Base-by-base conservation (phyloP, 192 early-diverging fungal genomes). In the Ambispora gerdemannii region DNA sequence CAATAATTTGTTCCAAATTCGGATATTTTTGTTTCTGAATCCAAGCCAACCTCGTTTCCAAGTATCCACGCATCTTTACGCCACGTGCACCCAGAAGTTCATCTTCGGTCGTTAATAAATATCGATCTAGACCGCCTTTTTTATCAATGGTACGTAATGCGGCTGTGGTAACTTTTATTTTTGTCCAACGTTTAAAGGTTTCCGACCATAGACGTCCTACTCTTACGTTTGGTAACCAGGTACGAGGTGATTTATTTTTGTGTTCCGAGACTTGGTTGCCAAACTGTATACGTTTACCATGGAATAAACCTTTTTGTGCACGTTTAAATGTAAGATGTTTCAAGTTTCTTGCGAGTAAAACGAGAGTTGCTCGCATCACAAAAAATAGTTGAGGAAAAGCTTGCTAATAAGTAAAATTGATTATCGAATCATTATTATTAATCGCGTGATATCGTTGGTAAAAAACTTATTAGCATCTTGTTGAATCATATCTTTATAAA, bases 51-150 rank as follows among this genome's bases (percentile, higher is more conserved):
- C 28, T 13, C 28, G 13, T 30, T 30, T 58, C 28, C 55, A 85
- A 83, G 63, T 73, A 69, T 25, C 53, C 66, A 32, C 77, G 67
- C 50, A 78, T 34, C 28, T 75, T 70, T 25, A 75, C 24, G 0
- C 77, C 77, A 61, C 70, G 69, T 20, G 53, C 74, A 55, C 74
- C 82, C 67, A 91, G 80, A 10, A 90, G 83, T 65, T 89, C 84
- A 50, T 89, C 85, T 36, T 80, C 85, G 17, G 89, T 91, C 36
- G 81, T 76, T 31, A 92, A 76, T 38, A 93, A 69, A 70, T 92
- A 93, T 56, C 78, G 81, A 72, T 93, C 92, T 15, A 93, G 72
- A 2, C 92, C 92, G 25, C 92, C 92, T 80, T 92, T 91, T 76
- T 91, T 89, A 70, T 93, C 90, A 32, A 93, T 90, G 0, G 89